Evolutionary conservation across 2,329 filamentous ascomycete species (phyloP).

Genomic region (Penicillium psychrosexuale): DNA sequence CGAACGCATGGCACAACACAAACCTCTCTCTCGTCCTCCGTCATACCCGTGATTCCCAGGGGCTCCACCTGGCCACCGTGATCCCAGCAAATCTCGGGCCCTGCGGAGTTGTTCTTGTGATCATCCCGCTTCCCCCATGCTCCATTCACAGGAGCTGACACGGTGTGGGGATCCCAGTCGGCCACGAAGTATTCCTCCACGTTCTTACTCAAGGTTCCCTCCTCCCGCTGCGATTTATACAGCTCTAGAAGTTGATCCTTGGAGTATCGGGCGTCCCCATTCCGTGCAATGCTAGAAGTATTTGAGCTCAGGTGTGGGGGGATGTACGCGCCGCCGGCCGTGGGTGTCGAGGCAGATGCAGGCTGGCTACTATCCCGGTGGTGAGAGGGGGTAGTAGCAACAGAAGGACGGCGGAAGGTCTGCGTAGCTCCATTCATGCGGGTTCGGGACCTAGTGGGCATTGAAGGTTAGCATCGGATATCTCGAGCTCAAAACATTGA

Average conservation of each 20-base stretch:
- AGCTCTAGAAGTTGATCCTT: slow-evolving; percentile 76
- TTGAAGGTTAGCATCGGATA: slow-evolving; percentile 18
- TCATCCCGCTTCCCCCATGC: slow-evolving; percentile 78
- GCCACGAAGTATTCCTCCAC: slow-evolving; percentile 67
- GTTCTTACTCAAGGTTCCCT: slow-evolving; percentile 55
- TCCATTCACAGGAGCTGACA: slow-evolving; percentile 60
- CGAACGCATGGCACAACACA: slow-evolving; percentile 19
- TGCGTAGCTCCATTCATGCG: slow-evolving; percentile 65
- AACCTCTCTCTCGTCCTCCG: slow-evolving; percentile 64
- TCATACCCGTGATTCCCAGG: slow-evolving; percentile 70
- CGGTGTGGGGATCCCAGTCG: slow-evolving; percentile 73
- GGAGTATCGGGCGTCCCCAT: slow-evolving; percentile 65
- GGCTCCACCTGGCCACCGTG: slow-evolving; percentile 66
- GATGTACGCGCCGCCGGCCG: slow-evolving; percentile 52
- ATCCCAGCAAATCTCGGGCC: slow-evolving; percentile 93
- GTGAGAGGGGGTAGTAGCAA: slow-evolving; percentile 54
- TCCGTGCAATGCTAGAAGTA: slow-evolving; percentile 48
- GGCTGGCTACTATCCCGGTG: slow-evolving; percentile 43
- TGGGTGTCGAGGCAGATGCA: slow-evolving; percentile 40
- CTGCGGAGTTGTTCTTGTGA: slow-evolving; percentile 67
- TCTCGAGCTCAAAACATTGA: slow-evolving; percentile 10
- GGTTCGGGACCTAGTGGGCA: slow-evolving; percentile 52
- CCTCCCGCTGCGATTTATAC: slow-evolving; percentile 59
- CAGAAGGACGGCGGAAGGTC: slow-evolving; percentile 63
- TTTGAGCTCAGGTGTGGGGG: slow-evolving; percentile 59